Base-by-base conservation (phyloP, 2,329 filamentous ascomycete species). In the Xylariaceae sp. region DNA sequence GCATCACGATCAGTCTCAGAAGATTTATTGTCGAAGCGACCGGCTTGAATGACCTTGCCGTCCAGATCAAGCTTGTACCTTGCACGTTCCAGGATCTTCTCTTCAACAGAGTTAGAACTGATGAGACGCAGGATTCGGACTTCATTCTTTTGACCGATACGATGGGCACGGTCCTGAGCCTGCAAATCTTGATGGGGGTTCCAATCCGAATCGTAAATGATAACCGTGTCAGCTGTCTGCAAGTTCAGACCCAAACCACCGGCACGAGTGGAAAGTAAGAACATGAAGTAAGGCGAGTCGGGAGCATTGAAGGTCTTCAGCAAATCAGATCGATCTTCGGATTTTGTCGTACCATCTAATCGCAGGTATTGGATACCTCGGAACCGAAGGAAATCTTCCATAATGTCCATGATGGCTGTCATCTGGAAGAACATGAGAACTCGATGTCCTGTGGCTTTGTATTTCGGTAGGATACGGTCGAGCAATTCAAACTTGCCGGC, bases 401-500 rank as follows among this genome's bases (percentile, higher is more conserved):
- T 97, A 71, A 99, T 99, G 76, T 99, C 96, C 94, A 99, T 99
- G 73, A 99, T 99, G 63, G 96, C 92, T 3, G 94, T 99, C 94
- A 99, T 99, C 74, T 99, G 94, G 82, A 99, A 99, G 83, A 99
- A 99, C 89, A 99, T 97, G 73, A 99, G 81, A 34, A 97, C 92
- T 75, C 94, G 89, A 84, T 99, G 94, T 13, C 91, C 91, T 1
- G 90, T 92, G 2, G 83, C 87, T 67, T 90, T 85, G 75, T 99
- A 97, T 76, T 99, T 99, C 51, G 94, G 94, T 64, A 99, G 75
- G 62, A 99, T 82, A 55, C 94, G 84, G 73, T 99, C 94, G 30
- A 99, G 81, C 35, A 99, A 81, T 77, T 99, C 94, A 69, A 99
- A 99, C 76, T 99, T 99, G 72, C 94, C 95, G 35, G 93, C 86